Conservation (phyloP, 306 rosid genomes). For the Vigna unguiculata region DNA sequence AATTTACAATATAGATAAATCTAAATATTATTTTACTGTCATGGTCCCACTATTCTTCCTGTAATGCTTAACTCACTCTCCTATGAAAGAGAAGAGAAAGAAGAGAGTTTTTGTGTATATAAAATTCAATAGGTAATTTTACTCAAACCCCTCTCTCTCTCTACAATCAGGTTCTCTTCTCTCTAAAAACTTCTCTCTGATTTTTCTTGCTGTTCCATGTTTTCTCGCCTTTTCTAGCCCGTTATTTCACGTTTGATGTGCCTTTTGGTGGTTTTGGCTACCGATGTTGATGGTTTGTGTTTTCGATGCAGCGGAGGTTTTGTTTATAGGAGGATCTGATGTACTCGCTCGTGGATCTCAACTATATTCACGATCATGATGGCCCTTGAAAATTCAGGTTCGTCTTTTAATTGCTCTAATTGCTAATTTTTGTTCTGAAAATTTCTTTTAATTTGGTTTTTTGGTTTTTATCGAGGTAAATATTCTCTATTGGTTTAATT, state of each 20-base stretch:
- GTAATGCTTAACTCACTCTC: conserved; percentile 28
- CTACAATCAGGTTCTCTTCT: conserved; percentile 50
- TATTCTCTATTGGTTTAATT: conserved; percentile 24
- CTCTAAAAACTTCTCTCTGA: conserved; percentile 17
- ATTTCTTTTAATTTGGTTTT: conserved; percentile 28
- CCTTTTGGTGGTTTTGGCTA: not conserved
- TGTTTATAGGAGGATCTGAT: conserved; percentile 76
- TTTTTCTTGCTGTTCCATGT: not conserved
- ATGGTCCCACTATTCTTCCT: conserved; percentile 38
- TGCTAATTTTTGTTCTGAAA: not conserved
- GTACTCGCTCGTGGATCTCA: conserved; percentile 86
- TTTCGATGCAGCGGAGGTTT: conserved; percentile 48
- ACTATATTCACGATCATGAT: conserved; percentile 74
- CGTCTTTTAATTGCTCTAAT: not conserved
- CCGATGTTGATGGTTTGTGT: not conserved
- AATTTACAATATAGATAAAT: too few species aligned
- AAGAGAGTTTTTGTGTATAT: conserved; percentile 27
- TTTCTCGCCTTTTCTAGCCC: not conserved
- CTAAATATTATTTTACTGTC: not conserved
- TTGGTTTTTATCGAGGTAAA: not conserved
- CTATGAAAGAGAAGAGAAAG: not conserved
- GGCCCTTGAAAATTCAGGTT: conserved; percentile 91
- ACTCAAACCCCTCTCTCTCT: conserved; percentile 46
- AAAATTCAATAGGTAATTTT: conserved; percentile 41
- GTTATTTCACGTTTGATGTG: conserved; percentile 36